Evolutionary conservation across 179 eudicot genomes (phyloP).

Genomic region (Silene noctiflora): DNA sequence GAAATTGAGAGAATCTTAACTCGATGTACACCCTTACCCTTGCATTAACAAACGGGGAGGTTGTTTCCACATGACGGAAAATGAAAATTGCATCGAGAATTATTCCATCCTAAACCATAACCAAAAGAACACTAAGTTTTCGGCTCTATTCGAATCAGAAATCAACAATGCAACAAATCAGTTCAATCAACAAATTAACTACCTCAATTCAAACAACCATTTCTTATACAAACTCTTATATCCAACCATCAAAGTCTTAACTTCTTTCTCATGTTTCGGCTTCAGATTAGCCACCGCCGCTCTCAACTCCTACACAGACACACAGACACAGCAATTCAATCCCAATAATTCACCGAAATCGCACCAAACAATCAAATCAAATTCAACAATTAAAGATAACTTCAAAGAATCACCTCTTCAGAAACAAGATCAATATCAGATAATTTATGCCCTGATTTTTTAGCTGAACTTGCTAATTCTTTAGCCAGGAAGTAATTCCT

Average conservation of each 20-base stretch:
- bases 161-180: constrained; percentile 10
- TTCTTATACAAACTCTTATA: constrained; percentile 54
- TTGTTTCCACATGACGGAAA: neutral
- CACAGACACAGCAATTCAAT: neutral
- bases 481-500: constrained; percentile 86
- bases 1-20: too few species aligned
- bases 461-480: constrained; percentile 54
- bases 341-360: neutral
- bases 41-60: too few species aligned
- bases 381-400: neutral
- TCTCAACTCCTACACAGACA: constrained; percentile 64
- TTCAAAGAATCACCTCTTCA: constrained; percentile 56
- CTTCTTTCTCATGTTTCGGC: constrained; percentile 81
- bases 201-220: constrained; percentile 79
- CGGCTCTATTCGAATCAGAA: too few species aligned
- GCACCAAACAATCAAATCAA: neutral
- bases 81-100: neutral
- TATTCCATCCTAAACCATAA: neutral
- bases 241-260: constrained; percentile 43
- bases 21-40: too few species aligned
- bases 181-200: neutral
- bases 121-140: neutral
- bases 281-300: constrained; percentile 53
- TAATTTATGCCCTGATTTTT: constrained; percentile 68
- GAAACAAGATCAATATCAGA: constrained; percentile 69